Conservation (phyloP, 139 green algal genomes). For the Micractinium conductrix region DNA sequence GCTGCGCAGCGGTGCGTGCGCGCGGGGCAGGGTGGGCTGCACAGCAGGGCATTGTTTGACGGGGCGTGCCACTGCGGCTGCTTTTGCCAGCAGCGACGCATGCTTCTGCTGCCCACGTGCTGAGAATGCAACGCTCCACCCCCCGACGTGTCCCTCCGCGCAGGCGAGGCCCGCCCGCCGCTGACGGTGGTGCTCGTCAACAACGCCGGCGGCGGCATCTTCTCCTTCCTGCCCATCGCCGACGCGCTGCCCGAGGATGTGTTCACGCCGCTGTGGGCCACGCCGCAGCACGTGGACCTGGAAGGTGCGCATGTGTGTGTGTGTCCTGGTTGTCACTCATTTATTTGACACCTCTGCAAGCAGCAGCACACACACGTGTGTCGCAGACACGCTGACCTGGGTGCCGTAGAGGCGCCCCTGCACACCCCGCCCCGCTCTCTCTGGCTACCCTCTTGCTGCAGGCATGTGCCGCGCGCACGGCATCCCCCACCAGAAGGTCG, state of each 20-base stretch:
- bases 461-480: constrained; percentile 81
- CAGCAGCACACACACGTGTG: too few species aligned
- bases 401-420: too few species aligned
- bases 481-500: constrained; percentile 81
- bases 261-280: constrained; percentile 92
- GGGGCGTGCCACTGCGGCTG: too few species aligned
- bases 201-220: constrained; percentile 97
- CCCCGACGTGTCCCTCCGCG: neutral
- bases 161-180: constrained; percentile 69
- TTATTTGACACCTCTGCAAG: neutral
- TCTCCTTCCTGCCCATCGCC: constrained; percentile 94
- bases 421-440: too few species aligned
- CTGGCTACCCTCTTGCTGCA: constrained; percentile 31
- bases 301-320: constrained; percentile 15
- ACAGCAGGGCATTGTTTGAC: too few species aligned
- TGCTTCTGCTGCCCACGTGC: neutral
- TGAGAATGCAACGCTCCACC: neutral
- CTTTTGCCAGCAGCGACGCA: neutral
- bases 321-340: neutral
- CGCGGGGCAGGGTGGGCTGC: neutral
- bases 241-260: constrained; percentile 61
- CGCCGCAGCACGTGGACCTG: constrained; percentile 90
- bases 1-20: constrained; percentile 66
- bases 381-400: too few species aligned
- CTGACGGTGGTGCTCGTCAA: constrained; percentile 96